These are phyloP conservation scores for Eucalyptus paniculata DNA, from an alignment of 345 rosid species.

Conservation along the genomic window DNA sequence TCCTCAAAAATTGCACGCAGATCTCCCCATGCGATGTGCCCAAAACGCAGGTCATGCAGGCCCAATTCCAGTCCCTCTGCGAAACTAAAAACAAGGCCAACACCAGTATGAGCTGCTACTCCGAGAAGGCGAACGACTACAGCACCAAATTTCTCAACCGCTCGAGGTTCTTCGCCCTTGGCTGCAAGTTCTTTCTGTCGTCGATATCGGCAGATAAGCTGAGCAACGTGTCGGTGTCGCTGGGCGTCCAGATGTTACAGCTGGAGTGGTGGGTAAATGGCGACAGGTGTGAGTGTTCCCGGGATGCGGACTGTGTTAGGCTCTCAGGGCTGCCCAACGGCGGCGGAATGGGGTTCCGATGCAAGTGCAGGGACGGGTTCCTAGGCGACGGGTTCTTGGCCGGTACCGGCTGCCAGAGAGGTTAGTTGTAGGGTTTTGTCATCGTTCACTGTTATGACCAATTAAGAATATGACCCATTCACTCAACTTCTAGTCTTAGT, in stretches of 20 bases:
- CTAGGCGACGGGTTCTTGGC: constrained; percentile 37
- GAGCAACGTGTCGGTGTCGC: constrained; percentile 6
- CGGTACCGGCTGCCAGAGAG: constrained; percentile 42
- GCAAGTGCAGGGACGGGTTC: neutral
- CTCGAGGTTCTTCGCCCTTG: neutral
- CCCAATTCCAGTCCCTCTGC: constrained; percentile 13
- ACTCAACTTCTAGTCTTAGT: neutral
- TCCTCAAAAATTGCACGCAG: constrained; percentile 20
- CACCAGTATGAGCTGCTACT: constrained; percentile 12
- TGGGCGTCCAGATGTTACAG: constrained; percentile 23
- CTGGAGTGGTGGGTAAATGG: constrained; percentile 56
- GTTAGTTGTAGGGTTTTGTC: constrained; percentile 12
- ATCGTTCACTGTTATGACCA: neutral
- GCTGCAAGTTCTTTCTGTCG: constrained; percentile 34
- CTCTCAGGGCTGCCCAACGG: constrained; percentile 1
- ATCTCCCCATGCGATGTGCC: constrained; percentile 16
- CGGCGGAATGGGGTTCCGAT: neutral
- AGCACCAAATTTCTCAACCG: neutral
- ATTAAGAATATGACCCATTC: neutral
- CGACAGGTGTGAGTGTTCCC: constrained; percentile 24
- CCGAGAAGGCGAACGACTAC: neutral
- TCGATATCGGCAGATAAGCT: constrained; percentile 15
- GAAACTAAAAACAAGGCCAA: neutral
- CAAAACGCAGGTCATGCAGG: neutral
- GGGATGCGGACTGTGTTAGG: constrained; percentile 9